Conservation (phyloP, 1,284 basidiomycete genomes). For the Fistulinella cinereoalba region DNA sequence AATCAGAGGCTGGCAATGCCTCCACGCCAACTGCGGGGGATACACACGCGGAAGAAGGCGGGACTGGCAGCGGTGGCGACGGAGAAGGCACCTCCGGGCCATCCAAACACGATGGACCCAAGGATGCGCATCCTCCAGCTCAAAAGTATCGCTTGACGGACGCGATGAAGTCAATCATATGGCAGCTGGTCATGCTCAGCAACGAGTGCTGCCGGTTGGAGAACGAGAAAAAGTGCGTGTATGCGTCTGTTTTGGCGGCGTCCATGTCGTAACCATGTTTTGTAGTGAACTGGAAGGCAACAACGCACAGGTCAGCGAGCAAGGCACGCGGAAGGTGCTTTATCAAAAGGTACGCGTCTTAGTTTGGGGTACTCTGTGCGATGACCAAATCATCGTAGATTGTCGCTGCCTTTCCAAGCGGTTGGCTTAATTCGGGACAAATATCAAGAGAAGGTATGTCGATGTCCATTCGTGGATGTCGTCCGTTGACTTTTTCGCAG, state of each 20-base stretch:
- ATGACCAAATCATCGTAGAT: slow-evolving; percentile 41
- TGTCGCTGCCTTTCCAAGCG: slow-evolving; percentile 61
- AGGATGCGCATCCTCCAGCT: slow-evolving; percentile 56
- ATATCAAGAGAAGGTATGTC: slow-evolving; percentile 52
- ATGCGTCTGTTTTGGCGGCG: not conserved
- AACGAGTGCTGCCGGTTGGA: slow-evolving; percentile 78
- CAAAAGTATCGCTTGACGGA: slow-evolving; percentile 75
- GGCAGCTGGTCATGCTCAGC: slow-evolving; percentile 75
- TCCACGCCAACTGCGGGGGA: slow-evolving; percentile 37
- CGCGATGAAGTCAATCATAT: slow-evolving; percentile 69
- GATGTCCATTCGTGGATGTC: not conserved
- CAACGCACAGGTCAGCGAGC: slow-evolving; percentile 70
- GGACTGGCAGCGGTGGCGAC: slow-evolving; percentile 29
- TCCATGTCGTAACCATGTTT: not conserved
- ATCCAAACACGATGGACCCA: slow-evolving; percentile 34
- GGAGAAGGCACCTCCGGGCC: slow-evolving; percentile 29
- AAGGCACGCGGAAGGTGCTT: slow-evolving; percentile 68
- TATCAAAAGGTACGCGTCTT: slow-evolving; percentile 62
- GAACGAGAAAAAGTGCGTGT: slow-evolving; percentile 77
- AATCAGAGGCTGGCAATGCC: slow-evolving; percentile 37
- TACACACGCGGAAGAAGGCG: slow-evolving; percentile 38
- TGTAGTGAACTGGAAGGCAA: slow-evolving; percentile 61
- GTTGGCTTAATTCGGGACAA: slow-evolving; percentile 48
- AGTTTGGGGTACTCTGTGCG: not conserved
- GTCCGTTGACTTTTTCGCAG: slow-evolving; percentile 33